These are phyloP conservation scores for Rhazya stricta DNA, from an alignment of 257 asterid genomes.

Conservation along the genomic window DNA sequence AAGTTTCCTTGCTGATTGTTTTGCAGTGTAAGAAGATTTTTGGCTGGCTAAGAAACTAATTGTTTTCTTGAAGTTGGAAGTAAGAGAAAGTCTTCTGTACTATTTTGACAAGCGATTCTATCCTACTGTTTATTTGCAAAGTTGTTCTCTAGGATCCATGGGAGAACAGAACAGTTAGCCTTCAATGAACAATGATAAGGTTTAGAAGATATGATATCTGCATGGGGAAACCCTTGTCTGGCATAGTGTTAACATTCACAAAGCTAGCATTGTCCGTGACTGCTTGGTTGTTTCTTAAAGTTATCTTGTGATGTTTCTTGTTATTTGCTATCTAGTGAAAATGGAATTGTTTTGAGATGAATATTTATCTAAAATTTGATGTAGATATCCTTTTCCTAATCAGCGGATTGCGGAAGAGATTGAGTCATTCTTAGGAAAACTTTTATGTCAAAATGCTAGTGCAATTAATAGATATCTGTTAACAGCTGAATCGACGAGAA, in stretches of 20 bases:
- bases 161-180: neutral
- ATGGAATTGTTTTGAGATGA: neutral
- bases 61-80: neutral
- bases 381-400: neutral
- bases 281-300: neutral
- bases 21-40: neutral
- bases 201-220: neutral
- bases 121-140: neutral
- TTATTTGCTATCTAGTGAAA: neutral
- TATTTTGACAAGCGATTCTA: neutral
- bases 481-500: neutral
- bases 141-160: neutral
- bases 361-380: neutral
- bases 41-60: neutral
- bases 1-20: neutral
- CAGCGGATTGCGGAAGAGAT: neutral
- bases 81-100: neutral
- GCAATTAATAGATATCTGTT: neutral
- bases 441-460: neutral
- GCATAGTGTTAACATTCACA: neutral
- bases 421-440: neutral
- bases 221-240: neutral
- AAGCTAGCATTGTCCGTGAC: neutral
- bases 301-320: constrained; percentile 3
- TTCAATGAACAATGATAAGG: neutral